Evolutionary conservation across 163 green algal genomes (phyloP), one percentile per base, ranked within the genome.

Genomic region (Chlamydomonas reinhardtii): DNA sequence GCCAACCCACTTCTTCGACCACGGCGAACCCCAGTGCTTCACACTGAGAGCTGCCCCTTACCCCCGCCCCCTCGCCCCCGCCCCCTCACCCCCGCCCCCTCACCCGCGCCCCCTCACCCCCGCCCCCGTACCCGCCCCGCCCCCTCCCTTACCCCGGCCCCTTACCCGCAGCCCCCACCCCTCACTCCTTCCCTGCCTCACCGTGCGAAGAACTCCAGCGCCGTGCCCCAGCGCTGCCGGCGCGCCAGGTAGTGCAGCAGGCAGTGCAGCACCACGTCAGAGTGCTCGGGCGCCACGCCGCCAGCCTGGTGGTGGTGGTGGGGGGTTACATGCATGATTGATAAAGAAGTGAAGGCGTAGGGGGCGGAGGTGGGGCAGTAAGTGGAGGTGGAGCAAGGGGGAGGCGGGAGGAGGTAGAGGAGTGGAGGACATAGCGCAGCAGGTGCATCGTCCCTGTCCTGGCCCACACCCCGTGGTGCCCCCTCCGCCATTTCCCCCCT

Each of bases 171-270:
- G 19, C 11, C 73, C 22, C 73, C 27, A 12, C 71, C 39, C 71
- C 24, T 0, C 37, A 19, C 71, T 24, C 12, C 15, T 3, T 20
- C 29, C 65, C 65, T 2, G 65, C 29, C 65, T 24, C 35, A 87
- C 81, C 81, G 74, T 1, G 73, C 73, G 68, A 94, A 94, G 52
- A 94, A 94, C 22, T 65, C 61, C 29, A 90, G 72, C 17, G 92
- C 92, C 11, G 83, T 87, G 27, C 69, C 37, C 92, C 92, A 94
- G 68, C 87, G 87, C 83, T 92, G 87, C 31, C 85, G 70, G 4
- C 81, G 80, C 12, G 86, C 37, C 68, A 94, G 91, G 85, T 94
- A 89, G 76, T 94, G 90, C 83, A 90, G 89, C 66, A 94, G 35
- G 15, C 85, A 86, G 72, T 73, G 83, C 54, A 92, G 75, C 66